These are phyloP conservation scores for Gracilaria domingensis DNA, from an alignment of 23 red algal species.

Conservation along the genomic window DNA sequence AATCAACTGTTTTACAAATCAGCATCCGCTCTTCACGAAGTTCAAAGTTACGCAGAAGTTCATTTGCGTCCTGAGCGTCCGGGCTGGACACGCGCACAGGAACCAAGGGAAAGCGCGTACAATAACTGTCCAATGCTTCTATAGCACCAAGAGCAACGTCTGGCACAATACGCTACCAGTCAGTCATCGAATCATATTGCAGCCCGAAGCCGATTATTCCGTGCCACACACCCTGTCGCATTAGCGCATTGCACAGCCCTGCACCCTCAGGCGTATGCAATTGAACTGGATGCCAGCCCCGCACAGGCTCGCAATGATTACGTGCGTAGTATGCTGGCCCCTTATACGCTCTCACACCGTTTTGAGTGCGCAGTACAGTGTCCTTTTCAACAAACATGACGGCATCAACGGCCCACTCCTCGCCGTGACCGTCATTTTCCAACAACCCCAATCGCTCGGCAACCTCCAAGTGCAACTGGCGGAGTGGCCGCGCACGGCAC, in stretches of 20 bases:
- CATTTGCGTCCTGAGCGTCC: background rate
- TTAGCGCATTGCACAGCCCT: background rate
- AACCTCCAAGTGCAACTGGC: too few species aligned
- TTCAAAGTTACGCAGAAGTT: background rate
- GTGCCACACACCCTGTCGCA: background rate
- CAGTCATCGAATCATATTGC: background rate
- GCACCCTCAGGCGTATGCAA: background rate
- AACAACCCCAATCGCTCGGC: too few species aligned
- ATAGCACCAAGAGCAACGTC: background rate
- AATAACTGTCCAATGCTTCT: background rate
- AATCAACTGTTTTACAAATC: background rate
- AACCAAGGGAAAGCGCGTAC: background rate
- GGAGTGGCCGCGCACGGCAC: too few species aligned
- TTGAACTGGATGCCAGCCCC: background rate
- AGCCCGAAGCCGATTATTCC: background rate
- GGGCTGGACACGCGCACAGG: slow-evolving; percentile 8
- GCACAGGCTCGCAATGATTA: background rate
- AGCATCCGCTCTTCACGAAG: background rate
- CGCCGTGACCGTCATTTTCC: too few species aligned
- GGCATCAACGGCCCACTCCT: background rate
- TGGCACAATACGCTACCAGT: background rate
- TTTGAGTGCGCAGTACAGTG: background rate
- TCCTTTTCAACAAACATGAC: background rate
- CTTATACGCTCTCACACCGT: background rate
- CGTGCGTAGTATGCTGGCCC: background rate